A percentile compares a stretch with the other conserved stretches of the same genome.
Evolutionary conservation across 2,329 filamentous ascomycete genomes (phyloP).

Genomic region (Coniochaeta pulveracea): DNA sequence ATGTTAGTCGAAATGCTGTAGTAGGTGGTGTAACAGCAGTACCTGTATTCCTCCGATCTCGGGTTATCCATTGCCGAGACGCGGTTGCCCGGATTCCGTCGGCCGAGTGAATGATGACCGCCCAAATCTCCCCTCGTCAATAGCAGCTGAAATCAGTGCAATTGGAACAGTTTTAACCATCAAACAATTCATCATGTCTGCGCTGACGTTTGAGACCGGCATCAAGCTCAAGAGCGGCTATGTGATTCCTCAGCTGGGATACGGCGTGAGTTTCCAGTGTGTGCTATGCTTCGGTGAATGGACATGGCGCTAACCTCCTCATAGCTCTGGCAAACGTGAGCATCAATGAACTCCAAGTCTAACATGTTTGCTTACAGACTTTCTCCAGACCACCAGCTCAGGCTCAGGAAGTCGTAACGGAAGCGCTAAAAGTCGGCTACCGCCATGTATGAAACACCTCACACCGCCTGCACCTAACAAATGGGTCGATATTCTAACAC

Average conservation of each 20-base stretch:
- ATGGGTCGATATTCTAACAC: not conserved
- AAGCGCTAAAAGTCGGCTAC: slow-evolving; percentile 39
- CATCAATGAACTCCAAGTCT: too few species aligned
- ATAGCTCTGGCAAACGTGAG: slow-evolving; percentile 42
- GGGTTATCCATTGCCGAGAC: too few species aligned
- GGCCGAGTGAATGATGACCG: too few species aligned
- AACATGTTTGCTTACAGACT: too few species aligned
- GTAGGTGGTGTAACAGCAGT: too few species aligned
- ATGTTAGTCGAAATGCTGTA: too few species aligned
- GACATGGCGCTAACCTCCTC: slow-evolving; percentile 5
- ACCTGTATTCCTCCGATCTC: too few species aligned
- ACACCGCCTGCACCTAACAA: not conserved
- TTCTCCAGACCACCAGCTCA: slow-evolving; percentile 21
- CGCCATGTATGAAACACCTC: slow-evolving; percentile 31
- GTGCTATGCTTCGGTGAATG: not conserved
- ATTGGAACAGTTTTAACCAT: too few species aligned
- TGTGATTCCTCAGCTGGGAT: slow-evolving; percentile 39
- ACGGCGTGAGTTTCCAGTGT: slow-evolving; percentile 33
- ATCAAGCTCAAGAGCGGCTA: slow-evolving; percentile 44
- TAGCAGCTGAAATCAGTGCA: too few species aligned
- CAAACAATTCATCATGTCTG: slow-evolving; percentile 27
- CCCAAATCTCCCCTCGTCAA: too few species aligned
- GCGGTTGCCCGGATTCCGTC: too few species aligned
- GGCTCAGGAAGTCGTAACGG: slow-evolving; percentile 25
- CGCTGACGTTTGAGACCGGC: slow-evolving; percentile 33